phyloP scores from a whole-genome alignment of 208 protist species.

The Leishmania guyanensis region DNA sequence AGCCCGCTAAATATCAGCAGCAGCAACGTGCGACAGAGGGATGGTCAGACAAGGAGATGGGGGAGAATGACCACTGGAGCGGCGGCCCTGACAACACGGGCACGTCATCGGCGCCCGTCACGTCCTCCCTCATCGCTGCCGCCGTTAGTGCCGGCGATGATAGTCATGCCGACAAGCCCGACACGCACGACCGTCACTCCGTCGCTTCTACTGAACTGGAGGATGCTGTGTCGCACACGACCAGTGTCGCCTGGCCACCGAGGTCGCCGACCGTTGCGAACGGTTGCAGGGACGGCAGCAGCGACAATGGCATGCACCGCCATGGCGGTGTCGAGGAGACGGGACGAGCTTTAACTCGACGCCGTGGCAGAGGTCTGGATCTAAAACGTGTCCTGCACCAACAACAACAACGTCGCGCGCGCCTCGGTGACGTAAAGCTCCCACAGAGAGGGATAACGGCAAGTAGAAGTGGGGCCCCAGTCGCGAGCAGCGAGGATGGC shows the following conservation, averaged over 20 bases:
- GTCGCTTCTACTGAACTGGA: conserved; percentile 23
- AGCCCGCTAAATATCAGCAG: background rate
- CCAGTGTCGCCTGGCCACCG: conserved; percentile 20
- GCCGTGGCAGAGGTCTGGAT: conserved; percentile 21
- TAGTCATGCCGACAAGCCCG: background rate
- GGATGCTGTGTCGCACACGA: conserved; percentile 19
- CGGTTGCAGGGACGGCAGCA: background rate
- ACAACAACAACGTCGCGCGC: conserved; percentile 19
- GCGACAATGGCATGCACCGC: background rate
- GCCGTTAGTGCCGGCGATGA: background rate
- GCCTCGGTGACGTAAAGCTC: conserved; percentile 2
- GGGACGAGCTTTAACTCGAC: conserved; percentile 7
- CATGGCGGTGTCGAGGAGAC: background rate
- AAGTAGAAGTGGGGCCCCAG: background rate
- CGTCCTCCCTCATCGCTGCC: background rate
- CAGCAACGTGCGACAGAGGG: background rate
- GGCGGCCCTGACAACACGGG: background rate
- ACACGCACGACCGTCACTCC: conserved; percentile 8
- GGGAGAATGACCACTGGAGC: background rate
- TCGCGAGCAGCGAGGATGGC: background rate
- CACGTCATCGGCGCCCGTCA: background rate
- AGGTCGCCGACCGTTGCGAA: conserved; percentile 12
- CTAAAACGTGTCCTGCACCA: conserved; percentile 25
- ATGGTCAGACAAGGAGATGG: background rate
- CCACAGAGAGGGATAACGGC: background rate